Base-by-base conservation (phyloP, 805 yeast species). In the Kregervanrija delftensis region DNA sequence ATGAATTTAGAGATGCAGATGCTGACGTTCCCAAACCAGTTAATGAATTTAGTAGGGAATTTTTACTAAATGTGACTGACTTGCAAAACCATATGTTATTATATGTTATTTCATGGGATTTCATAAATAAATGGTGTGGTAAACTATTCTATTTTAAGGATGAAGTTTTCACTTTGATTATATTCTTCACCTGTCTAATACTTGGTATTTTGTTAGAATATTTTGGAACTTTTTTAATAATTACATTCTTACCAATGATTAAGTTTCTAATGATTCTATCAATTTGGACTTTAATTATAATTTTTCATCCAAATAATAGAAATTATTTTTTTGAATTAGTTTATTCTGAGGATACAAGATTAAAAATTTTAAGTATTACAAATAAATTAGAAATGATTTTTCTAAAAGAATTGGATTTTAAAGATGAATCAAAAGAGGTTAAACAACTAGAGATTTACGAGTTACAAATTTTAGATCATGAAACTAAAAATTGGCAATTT, bases 31-130 rank as follows among this genome's bases (percentile, higher is more conserved):
- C 88, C 3, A 77, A 76, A 48, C 93, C 95, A 0, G 85, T 81
- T 8, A 84, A 90, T 4, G 88, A 87, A 60, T 69, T 85, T 41
- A 81, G 90, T 31, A 70, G 85, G 44, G 96, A 88, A 58, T 88
- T 87, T 57, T 63, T 83, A 15, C 58, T 87, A 45, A 88, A 88
- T 58, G 67, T 86, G 54, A 86, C 95, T 1, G 96, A 88, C 65
- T 67, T 87, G 47, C 96, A 88, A 57, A 88, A 88, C 58, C 83
- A 80, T 56, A 81, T 85, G 86, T 57, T 81, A 30, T 56, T 80
- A 11, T 86, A 82, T 59, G 80, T 83, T 9, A 60, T 66, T 11
- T 63, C 69, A 0, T 87, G 81, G 72, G 91, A 88, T 62, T 69
- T 71, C 16, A 41, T 77, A 4, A 66, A 71, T 15, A 63, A 68